Conservation (phyloP, 1,139 yeast species). For the Schwanniomyces etchellsii region DNA sequence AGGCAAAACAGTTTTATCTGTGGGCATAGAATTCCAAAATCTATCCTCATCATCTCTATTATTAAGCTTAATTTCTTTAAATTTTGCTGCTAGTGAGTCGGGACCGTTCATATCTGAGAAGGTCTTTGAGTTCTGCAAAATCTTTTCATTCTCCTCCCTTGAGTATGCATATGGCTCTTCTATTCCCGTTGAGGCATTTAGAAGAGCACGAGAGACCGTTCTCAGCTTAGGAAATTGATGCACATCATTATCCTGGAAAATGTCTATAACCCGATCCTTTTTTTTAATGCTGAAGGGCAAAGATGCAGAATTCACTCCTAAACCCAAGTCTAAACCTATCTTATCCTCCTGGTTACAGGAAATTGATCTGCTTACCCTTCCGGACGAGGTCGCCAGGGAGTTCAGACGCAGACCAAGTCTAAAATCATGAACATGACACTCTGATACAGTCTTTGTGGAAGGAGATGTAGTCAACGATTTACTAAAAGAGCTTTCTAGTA, state of each 20-base stretch:
- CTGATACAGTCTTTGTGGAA: too few species aligned
- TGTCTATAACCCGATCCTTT: constrained; percentile 23
- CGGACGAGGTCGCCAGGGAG: too few species aligned
- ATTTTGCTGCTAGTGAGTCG: not conserved
- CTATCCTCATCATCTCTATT: not conserved
- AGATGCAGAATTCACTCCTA: constrained; percentile 24
- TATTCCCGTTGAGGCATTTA: not conserved
- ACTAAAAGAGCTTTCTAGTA: not conserved
- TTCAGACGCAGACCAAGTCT: too few species aligned
- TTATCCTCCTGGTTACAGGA: constrained; percentile 7
- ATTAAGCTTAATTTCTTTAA: not conserved
- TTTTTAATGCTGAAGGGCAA: constrained; percentile 33
- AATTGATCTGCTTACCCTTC: too few species aligned
- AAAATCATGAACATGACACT: too few species aligned
- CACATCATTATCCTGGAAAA: constrained; percentile 8
- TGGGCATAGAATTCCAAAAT: constrained; percentile 1
- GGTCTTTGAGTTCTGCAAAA: constrained; percentile 2
- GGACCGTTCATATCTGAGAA: constrained; percentile 2
- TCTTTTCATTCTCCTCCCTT: not conserved
- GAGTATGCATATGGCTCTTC: too few species aligned
- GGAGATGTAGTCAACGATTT: too few species aligned
- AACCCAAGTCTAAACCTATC: constrained; percentile 34
- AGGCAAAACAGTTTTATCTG: not conserved
- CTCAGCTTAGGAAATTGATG: constrained; percentile 1
- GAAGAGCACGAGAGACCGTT: constrained; percentile 1